Evolutionary conservation across 768 basidiomycete species (phyloP), one percentile per base, ranked within the genome.

Genomic region (Galerina sulciceps): DNA sequence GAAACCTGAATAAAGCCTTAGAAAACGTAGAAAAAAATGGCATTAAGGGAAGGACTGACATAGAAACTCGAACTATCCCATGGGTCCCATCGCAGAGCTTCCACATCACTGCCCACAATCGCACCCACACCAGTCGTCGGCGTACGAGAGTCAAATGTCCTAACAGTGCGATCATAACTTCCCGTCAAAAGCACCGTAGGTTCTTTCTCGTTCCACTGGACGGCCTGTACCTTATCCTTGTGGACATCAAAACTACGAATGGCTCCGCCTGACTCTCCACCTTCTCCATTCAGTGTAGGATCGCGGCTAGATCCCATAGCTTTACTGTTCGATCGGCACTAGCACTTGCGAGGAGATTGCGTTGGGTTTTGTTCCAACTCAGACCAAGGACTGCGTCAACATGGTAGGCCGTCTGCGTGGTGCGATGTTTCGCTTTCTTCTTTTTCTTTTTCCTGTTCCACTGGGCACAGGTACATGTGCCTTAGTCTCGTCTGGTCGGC

Each of bases 241-340:
- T 95, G 93, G 31, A 90, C 80, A 62, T 83, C 79, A 73, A 96
- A 99, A 65, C 90, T 94, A 58, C 93, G 82, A 66, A 98, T 84
- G 20, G 96, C 96, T 14, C 83, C 85, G 58, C 74, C 78, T 58
- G 76, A 69, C 52, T 85, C 78, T 10, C 75, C 81, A 40, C 77
- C 81, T 46, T 66, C 67, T 2, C 73, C 70, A 53, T 69, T 73
- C 63, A 73, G 75, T 11, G 79, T 79, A 4, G 86, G 84, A 52
- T 86, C 82, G 13, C 93, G 82, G 38, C 82, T 89, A 53, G 80
- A 77, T 99, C 97, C 97, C 96, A 99, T 23, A 99, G 76, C 74
- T 99, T 99, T 61, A 99, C 94, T 0, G 96, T 99, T 53, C 87
- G 83, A 76, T 99, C 97, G 1, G 97, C 96, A 53, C 91, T 93